Base-by-base conservation (phyloP, 2,329 filamentous ascomycete species). In the Clonostachys chloroleuca region DNA sequence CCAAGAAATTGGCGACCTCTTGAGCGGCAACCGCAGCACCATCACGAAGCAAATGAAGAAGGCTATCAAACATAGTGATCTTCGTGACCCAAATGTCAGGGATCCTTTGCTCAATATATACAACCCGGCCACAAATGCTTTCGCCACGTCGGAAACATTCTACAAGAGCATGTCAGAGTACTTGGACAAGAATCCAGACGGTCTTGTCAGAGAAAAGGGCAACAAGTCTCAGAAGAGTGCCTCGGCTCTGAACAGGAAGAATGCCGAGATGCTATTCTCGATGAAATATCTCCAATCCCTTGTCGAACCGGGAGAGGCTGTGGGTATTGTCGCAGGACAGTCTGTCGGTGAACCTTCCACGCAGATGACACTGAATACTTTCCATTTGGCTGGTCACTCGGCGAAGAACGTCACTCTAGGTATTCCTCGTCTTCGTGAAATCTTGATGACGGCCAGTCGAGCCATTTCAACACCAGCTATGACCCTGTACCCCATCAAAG, bases 321-420 rank as follows among this genome's bases (percentile, higher is more conserved):
- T 99, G 24, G 94, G 94, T 55, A 95, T 99, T 52, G 89, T 99
- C 49, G 95, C 95, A 44, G 92, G 92, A 10, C 94, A 99, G 68
- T 97, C 92, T 34, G 85, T 99, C 40, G 94, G 94, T 62, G 95
- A 99, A 63, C 94, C 95, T 9, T 96, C 92, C 3, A 99, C 94
- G 12, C 94, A 99, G 67, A 99, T 99, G 95, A 99, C 95, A 8
- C 74, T 99, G 47, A 99, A 99, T 71, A 99, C 95, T 30, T 99
- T 99, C 81, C 94, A 99, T 80, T 89, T 99, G 81, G 94, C 94
- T 67, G 94, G 94, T 61, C 92, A 97, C 75, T 92, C 94, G 17
- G 87, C 94, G 33, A 97, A 96, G 77, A 99, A 99, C 79, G 95
- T 99, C 62, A 99, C 94, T 1, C 81, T 96, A 17, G 94, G 94